A percentile compares a stretch with the other conserved stretches of the same genome.
phyloP scores from a whole-genome alignment of 2,329 filamentous ascomycete genomes.

The Fusarium pilosicola region DNA sequence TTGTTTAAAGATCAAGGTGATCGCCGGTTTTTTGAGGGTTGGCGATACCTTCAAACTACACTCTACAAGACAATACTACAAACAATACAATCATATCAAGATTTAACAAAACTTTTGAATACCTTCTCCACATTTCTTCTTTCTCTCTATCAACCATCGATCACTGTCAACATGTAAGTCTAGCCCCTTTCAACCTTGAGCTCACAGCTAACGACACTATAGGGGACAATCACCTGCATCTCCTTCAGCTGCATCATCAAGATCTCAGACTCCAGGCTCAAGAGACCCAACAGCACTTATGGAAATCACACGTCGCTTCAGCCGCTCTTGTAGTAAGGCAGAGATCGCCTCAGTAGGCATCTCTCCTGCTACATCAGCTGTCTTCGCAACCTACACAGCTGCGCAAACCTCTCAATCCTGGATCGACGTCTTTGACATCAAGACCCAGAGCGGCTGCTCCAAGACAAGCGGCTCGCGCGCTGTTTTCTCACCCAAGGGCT shows the following conservation, averaged over 20 bases:
- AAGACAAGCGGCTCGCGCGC: slow-evolving; percentile 48
- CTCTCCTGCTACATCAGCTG: slow-evolving; percentile 39
- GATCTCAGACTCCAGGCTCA: background rate
- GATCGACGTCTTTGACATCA: slow-evolving; percentile 50
- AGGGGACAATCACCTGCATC: slow-evolving; percentile 32
- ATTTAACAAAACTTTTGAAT: background rate
- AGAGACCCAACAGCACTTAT: slow-evolving; percentile 15
- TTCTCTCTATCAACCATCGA: background rate
- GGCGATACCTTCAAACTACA: background rate
- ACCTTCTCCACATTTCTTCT: background rate
- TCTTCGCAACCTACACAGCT: slow-evolving; percentile 47
- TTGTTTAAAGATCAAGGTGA: slow-evolving; percentile 27
- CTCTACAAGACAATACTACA: background rate
- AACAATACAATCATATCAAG: background rate
- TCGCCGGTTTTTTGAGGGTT: slow-evolving; percentile 5
- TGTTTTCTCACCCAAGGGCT: slow-evolving; percentile 40
- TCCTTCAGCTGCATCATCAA: background rate
- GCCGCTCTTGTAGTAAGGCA: slow-evolving; percentile 42
- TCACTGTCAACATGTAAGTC: slow-evolving; percentile 32
- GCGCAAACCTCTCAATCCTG: slow-evolving; percentile 47
- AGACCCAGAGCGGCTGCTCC: slow-evolving; percentile 41
- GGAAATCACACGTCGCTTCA: slow-evolving; percentile 43
- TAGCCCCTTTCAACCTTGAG: background rate
- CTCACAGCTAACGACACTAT: slow-evolving; percentile 7
- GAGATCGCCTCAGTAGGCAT: slow-evolving; percentile 49